These are phyloP conservation scores for Aphanomyces cochlioides DNA, from an alignment of 352 stramenopile species.

Conservation along the genomic window DNA sequence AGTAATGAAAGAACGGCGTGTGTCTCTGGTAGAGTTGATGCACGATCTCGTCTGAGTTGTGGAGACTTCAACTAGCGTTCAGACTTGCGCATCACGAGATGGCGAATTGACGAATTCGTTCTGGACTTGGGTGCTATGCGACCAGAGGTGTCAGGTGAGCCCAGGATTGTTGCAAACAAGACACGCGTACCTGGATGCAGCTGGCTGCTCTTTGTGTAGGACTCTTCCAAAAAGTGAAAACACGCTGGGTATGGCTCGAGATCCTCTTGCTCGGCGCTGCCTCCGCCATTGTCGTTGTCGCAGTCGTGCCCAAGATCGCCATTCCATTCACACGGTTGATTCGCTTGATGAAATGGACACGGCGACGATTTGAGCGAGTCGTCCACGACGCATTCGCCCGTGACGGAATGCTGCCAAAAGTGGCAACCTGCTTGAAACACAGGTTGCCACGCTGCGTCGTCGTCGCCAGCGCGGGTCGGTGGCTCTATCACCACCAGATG, in stretches of 20 bases:
- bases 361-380: slow-evolving; percentile 20
- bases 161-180: too few species aligned
- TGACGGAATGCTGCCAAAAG: slow-evolving; percentile 74
- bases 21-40: too few species aligned
- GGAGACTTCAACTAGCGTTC: slow-evolving; percentile 12
- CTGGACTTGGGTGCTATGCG: not conserved
- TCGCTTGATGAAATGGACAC: slow-evolving; percentile 24
- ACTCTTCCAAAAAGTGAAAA: slow-evolving; percentile 63
- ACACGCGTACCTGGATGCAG: too few species aligned
- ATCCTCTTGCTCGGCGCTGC: too few species aligned
- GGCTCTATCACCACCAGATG: slow-evolving; percentile 42
- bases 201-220: too few species aligned
- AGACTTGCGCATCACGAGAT: slow-evolving; percentile 28
- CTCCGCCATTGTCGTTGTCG: slow-evolving; percentile 28
- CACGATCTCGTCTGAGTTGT: not conserved
- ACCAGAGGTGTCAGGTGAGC: not conserved
- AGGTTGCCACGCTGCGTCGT: slow-evolving; percentile 49
- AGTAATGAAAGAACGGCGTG: too few species aligned
- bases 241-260: slow-evolving; percentile 46
- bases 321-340: slow-evolving; percentile 6
- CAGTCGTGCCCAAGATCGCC: slow-evolving; percentile 18
- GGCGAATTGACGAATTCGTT: slow-evolving; percentile 7
- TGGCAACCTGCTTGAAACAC: slow-evolving; percentile 68
- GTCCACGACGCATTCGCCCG: slow-evolving; percentile 44
- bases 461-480: slow-evolving; percentile 32